Conservation (phyloP, 257 asterid genomes). For the Schizonepeta tenuifolia region DNA sequence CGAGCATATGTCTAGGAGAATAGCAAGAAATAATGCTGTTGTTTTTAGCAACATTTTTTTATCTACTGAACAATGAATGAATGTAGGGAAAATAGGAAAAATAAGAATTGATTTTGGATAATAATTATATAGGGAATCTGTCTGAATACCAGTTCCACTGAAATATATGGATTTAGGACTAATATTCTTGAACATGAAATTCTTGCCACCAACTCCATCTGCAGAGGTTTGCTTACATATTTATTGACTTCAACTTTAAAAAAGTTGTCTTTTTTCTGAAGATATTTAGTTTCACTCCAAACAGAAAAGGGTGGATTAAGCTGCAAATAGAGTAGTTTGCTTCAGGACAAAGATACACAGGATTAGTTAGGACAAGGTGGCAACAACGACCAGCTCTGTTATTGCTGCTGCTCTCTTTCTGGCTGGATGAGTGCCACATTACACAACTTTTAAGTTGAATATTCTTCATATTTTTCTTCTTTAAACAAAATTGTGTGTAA, state of each 20-base stretch:
- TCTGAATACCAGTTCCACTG: too few relatives aligned
- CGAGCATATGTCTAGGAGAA: conserved; percentile 35
- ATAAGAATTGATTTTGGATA: too few relatives aligned
- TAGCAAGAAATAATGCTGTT: conserved; percentile 30
- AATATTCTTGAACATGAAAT: conserved; percentile 23
- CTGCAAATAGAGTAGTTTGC: conserved; percentile 40
- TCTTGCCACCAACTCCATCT: conserved; percentile 34
- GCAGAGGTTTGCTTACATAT: conserved; percentile 24
- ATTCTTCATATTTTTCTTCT: background rate
- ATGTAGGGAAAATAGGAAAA: background rate
- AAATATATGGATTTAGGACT: background rate
- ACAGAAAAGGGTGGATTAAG: conserved; percentile 24
- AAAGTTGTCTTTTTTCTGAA: conserved; percentile 20
- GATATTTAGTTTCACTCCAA: conserved; percentile 13
- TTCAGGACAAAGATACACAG: conserved; percentile 43
- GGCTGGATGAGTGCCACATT: conserved; percentile 33
- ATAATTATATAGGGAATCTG: too few relatives aligned
- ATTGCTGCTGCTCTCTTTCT: conserved; percentile 28
- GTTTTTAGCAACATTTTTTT: conserved; percentile 40
- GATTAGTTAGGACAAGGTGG: conserved; percentile 36
- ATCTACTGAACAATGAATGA: conserved; percentile 24
- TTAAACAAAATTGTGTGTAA: conserved; percentile 1
- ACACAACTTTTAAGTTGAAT: conserved; percentile 9
- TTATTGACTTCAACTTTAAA: conserved; percentile 32
- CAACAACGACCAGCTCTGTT: conserved; percentile 22